These are phyloP conservation scores for Mollisia scopiformis DNA, from an alignment of 2,329 filamentous ascomycete species.

Conservation along the genomic window DNA sequence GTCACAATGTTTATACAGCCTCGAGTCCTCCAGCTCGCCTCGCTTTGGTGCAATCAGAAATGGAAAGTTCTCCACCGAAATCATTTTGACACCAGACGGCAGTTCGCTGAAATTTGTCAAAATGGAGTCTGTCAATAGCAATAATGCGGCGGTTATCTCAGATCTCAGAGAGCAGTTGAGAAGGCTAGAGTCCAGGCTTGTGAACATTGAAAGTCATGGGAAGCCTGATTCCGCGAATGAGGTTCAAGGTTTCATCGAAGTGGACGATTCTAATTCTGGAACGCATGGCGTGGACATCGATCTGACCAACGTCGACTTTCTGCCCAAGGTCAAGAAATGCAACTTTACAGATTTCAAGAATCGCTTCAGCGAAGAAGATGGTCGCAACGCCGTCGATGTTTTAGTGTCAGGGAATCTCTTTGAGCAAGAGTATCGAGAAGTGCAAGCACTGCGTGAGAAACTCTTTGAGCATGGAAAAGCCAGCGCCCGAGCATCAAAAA, in stretches of 20 bases:
- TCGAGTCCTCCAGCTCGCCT: too few relatives aligned
- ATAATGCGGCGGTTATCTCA: too few relatives aligned
- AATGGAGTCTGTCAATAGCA: too few relatives aligned
- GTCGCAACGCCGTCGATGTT: conserved; percentile 28
- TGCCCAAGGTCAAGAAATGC: conserved; percentile 2
- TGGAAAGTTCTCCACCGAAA: too few relatives aligned
- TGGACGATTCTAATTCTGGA: neutral
- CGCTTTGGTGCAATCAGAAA: too few relatives aligned
- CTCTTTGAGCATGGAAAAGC: neutral
- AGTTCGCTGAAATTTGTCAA: too few relatives aligned
- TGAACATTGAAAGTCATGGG: too few relatives aligned
- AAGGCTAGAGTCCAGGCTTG: too few relatives aligned
- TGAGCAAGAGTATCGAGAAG: conserved; percentile 6
- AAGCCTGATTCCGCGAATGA: neutral
- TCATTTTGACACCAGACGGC: too few relatives aligned
- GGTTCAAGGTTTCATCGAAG: neutral
- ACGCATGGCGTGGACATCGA: neutral
- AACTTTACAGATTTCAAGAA: conserved; percentile 31
- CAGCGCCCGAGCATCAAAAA: neutral
- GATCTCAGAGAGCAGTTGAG: too few relatives aligned
- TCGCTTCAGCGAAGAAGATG: conserved; percentile 20
- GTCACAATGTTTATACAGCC: too few relatives aligned
- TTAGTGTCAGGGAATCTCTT: conserved; percentile 16
- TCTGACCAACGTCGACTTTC: neutral
- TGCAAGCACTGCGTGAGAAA: neutral